Conservation (phyloP, 805 yeast species). For the Torulaspora gathmanii region DNA sequence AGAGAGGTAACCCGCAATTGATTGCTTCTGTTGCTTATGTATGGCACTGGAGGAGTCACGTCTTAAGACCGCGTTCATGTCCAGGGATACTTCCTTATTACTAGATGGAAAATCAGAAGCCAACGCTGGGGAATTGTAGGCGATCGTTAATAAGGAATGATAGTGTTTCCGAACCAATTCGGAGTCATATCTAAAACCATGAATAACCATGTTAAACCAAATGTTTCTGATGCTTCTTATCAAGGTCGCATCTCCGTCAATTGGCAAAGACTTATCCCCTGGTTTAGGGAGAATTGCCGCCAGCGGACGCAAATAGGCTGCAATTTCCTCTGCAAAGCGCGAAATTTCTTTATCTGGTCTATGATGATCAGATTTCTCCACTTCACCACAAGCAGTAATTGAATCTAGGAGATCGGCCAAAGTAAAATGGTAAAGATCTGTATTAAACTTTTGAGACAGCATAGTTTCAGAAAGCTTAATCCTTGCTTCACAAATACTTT, state of each 20-base stretch:
- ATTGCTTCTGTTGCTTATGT: slow-evolving; percentile 67
- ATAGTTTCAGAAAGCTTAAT: slow-evolving; percentile 39
- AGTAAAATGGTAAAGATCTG: slow-evolving; percentile 50
- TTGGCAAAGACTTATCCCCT: slow-evolving; percentile 41
- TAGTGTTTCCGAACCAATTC: slow-evolving; percentile 46
- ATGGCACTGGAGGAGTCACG: slow-evolving; percentile 84
- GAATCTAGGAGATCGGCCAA: slow-evolving; percentile 61
- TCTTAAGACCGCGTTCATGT: slow-evolving; percentile 82
- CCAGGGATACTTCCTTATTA: slow-evolving; percentile 86
- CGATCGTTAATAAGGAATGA: slow-evolving; percentile 58
- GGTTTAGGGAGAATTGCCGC: slow-evolving; percentile 67
- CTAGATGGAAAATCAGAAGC: slow-evolving; percentile 77
- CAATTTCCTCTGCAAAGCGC: slow-evolving; percentile 65
- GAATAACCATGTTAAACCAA: slow-evolving; percentile 92
- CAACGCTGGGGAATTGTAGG: slow-evolving; percentile 80
- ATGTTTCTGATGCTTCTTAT: slow-evolving; percentile 70
- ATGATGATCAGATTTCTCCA: slow-evolving; percentile 67
- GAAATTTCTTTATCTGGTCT: slow-evolving; percentile 70
- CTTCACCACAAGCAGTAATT: slow-evolving; percentile 76
- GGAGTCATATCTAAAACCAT: slow-evolving; percentile 72
- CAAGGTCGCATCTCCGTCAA: slow-evolving; percentile 42
- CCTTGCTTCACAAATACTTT: slow-evolving; percentile 49
- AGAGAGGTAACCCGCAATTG: slow-evolving; percentile 39
- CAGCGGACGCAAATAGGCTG: slow-evolving; percentile 61
- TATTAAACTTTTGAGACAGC: slow-evolving; percentile 23